Conservation (phyloP, 305 asterid species). For the Caryopteris hybrid region DNA sequence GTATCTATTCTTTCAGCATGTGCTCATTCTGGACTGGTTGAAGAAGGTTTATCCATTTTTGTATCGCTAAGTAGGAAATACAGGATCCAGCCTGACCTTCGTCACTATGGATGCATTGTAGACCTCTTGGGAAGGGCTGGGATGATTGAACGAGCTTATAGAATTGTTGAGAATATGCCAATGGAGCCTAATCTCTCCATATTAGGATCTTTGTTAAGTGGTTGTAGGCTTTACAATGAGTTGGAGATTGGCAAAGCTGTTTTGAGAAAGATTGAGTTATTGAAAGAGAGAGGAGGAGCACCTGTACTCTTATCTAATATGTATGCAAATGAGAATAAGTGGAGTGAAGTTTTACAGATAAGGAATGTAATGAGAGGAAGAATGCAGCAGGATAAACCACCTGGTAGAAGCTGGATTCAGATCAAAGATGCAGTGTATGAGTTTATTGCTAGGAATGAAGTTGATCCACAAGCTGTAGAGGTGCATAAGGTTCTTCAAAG, state of each 20-base stretch:
- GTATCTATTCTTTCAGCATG: slow-evolving; percentile 45
- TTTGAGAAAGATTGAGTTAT: slow-evolving; percentile 32
- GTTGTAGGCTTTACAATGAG: slow-evolving; percentile 39
- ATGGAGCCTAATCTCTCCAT: slow-evolving; percentile 42
- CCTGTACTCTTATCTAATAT: slow-evolving; percentile 46
- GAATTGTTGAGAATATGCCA: slow-evolving; percentile 39
- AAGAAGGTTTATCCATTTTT: slow-evolving; percentile 41
- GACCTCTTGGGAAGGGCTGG: slow-evolving; percentile 54
- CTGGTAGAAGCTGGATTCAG: slow-evolving; percentile 57
- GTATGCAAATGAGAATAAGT: slow-evolving; percentile 38
- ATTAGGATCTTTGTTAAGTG: slow-evolving; percentile 42
- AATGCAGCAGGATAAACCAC: slow-evolving; percentile 28
- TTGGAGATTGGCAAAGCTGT: slow-evolving; percentile 37
- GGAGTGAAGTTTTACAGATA: slow-evolving; percentile 35
- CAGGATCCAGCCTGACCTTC: slow-evolving; percentile 34
- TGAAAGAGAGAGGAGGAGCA: slow-evolving; percentile 43
- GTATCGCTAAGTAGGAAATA: slow-evolving; percentile 31
- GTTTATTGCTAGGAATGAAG: slow-evolving; percentile 38
- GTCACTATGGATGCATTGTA: slow-evolving; percentile 52
- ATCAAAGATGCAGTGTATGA: slow-evolving; percentile 32
- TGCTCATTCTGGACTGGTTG: slow-evolving; percentile 43
- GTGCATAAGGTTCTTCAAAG: slow-evolving; percentile 27
- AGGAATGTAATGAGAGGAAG: slow-evolving; percentile 40
- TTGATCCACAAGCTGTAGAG: slow-evolving; percentile 21
- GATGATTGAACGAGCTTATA: slow-evolving; percentile 40